phyloP scores from a whole-genome alignment of 179 eudicot genomes.

The Spinacia oleracea region DNA sequence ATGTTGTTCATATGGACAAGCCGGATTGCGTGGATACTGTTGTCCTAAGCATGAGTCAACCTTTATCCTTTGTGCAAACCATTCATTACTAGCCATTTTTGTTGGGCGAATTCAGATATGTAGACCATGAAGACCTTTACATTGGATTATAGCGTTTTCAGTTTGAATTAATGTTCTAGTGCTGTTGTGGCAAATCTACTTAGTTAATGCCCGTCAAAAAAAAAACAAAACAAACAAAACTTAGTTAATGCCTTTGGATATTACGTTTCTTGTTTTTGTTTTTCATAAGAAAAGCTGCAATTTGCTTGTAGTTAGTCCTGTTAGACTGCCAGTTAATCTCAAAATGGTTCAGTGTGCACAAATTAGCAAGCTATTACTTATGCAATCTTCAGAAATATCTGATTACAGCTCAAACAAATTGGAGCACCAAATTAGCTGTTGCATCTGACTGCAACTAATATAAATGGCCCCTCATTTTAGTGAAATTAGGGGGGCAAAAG shows the following conservation, averaged over 20 bases:
- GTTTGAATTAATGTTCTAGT: no score
- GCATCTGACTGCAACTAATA: not conserved
- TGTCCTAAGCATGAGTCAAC: not conserved
- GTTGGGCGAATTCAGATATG: not conserved
- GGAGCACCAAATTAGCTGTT: not conserved
- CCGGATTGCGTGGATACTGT: not conserved
- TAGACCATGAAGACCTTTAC: not conserved
- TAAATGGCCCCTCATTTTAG: no score
- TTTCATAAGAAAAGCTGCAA: not conserved
- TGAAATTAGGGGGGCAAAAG: no score
- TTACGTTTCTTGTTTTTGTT: not conserved
- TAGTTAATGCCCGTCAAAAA: no score
- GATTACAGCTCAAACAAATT: not conserved
- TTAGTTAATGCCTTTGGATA: not conserved
- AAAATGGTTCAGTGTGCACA: not conserved
- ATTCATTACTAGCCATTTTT: not conserved
- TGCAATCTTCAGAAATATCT: not conserved
- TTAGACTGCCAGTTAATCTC: not conserved
- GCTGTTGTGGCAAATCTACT: no score
- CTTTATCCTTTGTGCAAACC: not conserved
- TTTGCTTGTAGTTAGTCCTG: not conserved
- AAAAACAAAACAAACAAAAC: no score
- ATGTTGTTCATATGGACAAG: not conserved
- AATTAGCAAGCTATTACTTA: not conserved
- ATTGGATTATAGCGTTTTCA: not conserved